Conservation (phyloP, 2,329 filamentous ascomycete genomes). For the Ophiocordyceps polyrhachis-furcata region DNA sequence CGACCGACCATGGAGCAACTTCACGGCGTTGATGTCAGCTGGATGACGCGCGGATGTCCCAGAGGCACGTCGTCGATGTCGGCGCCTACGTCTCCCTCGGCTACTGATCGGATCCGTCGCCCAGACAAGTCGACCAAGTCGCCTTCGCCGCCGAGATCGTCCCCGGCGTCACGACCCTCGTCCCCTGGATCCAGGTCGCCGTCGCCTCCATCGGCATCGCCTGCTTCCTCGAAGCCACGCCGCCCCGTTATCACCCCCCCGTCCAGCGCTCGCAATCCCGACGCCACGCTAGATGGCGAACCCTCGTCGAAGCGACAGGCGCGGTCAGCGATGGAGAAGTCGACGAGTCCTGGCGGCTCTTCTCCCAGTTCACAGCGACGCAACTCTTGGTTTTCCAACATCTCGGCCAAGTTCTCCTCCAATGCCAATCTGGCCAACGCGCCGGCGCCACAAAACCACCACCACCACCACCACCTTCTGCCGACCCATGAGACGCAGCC, state of each 20-base stretch:
- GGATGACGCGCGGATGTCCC: constrained; percentile 65
- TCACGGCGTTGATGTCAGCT: constrained; percentile 72
- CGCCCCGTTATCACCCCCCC: constrained; percentile 13
- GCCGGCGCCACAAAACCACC: constrained; percentile 5
- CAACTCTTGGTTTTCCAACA: constrained; percentile 81
- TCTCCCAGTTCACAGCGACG: constrained; percentile 29
- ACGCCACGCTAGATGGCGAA: constrained; percentile 3
- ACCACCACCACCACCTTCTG: constrained; percentile 1
- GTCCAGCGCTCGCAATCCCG: constrained; percentile 9
- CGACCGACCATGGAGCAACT: constrained; percentile 51
- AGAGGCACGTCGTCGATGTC: constrained; percentile 45
- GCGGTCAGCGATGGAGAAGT: constrained; percentile 13
- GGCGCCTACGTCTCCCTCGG: not conserved
- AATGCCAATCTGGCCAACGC: constrained; percentile 8
- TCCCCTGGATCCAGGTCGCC: not conserved
- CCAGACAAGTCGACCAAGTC: constrained; percentile 14
- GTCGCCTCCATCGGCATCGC: not conserved
- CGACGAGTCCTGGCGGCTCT: constrained; percentile 8
- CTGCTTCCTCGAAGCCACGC: constrained; percentile 12
- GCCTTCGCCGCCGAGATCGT: constrained; percentile 8
- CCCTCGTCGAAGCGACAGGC: not conserved
- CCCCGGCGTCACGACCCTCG: constrained; percentile 1
- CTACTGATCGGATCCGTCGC: not conserved
- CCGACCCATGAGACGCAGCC: constrained; percentile 1
- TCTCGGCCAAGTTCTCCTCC: constrained; percentile 77